Evolutionary conservation across 2,329 filamentous ascomycete genomes (phyloP).

Genomic region (Pestalotiopsis sp.): DNA sequence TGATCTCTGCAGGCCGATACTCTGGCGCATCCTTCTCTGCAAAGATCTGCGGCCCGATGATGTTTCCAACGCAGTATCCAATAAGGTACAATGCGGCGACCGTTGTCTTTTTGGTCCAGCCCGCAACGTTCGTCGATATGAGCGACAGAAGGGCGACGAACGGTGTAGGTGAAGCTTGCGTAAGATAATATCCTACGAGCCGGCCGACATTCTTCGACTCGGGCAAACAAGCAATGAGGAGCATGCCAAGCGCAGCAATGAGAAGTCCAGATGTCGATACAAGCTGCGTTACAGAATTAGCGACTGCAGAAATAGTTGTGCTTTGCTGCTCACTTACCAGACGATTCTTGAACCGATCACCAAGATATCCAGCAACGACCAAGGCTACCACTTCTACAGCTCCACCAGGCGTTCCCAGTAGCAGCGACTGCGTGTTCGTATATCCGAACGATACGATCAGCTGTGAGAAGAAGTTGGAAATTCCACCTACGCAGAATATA

Average conservation of each 20-base stretch:
- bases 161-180: constrained; percentile 58
- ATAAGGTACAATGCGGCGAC: constrained; percentile 56
- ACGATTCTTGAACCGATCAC: constrained; percentile 57
- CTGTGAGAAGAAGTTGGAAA: constrained; percentile 41
- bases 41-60: constrained; percentile 54
- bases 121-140: constrained; percentile 62
- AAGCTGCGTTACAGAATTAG: constrained; percentile 32
- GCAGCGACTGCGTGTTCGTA: constrained; percentile 60
- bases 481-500: constrained; percentile 20
- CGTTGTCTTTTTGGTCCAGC: constrained; percentile 61
- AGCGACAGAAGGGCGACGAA: constrained; percentile 67
- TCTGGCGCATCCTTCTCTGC: constrained; percentile 55
- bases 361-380: constrained; percentile 49
- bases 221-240: constrained; percentile 66
- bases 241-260: constrained; percentile 58
- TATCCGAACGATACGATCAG: constrained; percentile 61
- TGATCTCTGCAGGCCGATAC: constrained; percentile 66
- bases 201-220: constrained; percentile 58
- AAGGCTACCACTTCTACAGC: constrained; percentile 64
- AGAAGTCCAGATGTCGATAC: constrained; percentile 53
- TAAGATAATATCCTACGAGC: constrained; percentile 67
- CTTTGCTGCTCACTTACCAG: constrained; percentile 33
- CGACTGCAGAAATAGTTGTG: constrained; percentile 11
- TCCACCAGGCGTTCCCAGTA: constrained; percentile 67
- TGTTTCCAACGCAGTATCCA: constrained; percentile 55